These are phyloP conservation scores for Lactifluus hygrophoroides DNA, from an alignment of 768 basidiomycete species.

Conservation along the genomic window DNA sequence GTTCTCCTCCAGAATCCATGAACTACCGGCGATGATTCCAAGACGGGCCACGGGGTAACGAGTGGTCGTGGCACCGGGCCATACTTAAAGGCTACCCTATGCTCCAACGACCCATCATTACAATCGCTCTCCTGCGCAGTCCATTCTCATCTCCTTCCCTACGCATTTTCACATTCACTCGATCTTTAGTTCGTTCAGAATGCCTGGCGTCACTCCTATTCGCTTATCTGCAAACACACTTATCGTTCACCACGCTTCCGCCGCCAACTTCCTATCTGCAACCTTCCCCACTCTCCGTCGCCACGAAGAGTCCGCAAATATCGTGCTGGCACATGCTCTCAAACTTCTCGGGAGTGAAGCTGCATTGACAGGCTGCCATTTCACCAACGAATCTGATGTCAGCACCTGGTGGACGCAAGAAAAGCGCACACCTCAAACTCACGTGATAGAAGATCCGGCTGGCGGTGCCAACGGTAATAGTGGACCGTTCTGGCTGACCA, in stretches of 20 bases:
- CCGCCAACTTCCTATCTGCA: conserved; percentile 34
- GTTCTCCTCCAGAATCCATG: not conserved
- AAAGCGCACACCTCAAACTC: conserved; percentile 21
- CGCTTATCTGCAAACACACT: conserved; percentile 22
- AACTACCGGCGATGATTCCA: conserved; percentile 5
- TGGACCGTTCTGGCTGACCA: conserved; percentile 41
- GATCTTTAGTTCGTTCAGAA: conserved; percentile 7
- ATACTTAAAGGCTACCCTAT: conserved; percentile 2
- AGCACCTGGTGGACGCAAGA: conserved; percentile 22
- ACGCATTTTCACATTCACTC: not conserved
- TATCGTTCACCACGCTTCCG: conserved; percentile 33
- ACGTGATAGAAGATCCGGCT: not conserved
- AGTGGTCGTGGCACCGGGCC: not conserved
- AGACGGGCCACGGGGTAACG: not conserved
- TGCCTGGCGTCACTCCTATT: conserved; percentile 29
- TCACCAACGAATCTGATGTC: conserved; percentile 30
- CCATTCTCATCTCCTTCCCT: not conserved
- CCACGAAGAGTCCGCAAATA: conserved; percentile 43
- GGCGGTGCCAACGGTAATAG: not conserved
- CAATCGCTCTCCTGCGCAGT: not conserved
- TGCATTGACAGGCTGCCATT: conserved; percentile 31
- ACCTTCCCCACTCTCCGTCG: conserved; percentile 35
- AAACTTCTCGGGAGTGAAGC: conserved; percentile 33
- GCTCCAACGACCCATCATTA: not conserved
- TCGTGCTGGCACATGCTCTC: conserved; percentile 44